phyloP scores from a whole-genome alignment of 306 rosid genomes.

The Elaeagnus macrophylla region DNA sequence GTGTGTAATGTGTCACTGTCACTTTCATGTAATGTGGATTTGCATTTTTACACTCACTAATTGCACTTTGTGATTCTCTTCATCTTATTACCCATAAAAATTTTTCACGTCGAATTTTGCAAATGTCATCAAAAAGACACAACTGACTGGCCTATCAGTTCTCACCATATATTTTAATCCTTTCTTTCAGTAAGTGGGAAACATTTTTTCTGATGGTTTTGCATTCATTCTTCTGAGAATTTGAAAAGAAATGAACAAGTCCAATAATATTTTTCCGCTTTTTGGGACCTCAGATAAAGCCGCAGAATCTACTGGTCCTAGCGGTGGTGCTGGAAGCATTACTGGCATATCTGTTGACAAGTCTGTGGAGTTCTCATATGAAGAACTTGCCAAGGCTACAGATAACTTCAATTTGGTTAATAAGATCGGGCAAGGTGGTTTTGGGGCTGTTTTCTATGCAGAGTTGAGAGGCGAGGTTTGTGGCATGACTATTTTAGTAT shows the following conservation, averaged over 20 bases:
- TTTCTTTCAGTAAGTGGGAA: not conserved
- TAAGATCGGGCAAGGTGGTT: slow-evolving; percentile 87
- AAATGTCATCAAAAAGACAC: too few relatives aligned
- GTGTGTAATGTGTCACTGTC: too few relatives aligned
- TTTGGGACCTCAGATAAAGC: slow-evolving; percentile 30
- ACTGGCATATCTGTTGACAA: slow-evolving; percentile 51
- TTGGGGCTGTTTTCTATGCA: slow-evolving; percentile 80
- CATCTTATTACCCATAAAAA: too few relatives aligned
- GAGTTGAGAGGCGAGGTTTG: slow-evolving; percentile 85
- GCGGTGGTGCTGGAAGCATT: slow-evolving; percentile 29
- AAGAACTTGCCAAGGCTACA: slow-evolving; percentile 73
- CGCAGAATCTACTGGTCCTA: slow-evolving; percentile 30
- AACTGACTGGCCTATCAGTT: too few relatives aligned
- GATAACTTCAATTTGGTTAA: slow-evolving; percentile 61
- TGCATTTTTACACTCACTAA: too few relatives aligned
- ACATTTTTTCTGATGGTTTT: not conserved
- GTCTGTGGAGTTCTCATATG: slow-evolving; percentile 63
- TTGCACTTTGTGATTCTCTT: too few relatives aligned
- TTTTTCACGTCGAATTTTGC: too few relatives aligned
- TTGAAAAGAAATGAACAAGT: not conserved
- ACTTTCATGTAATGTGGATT: too few relatives aligned
- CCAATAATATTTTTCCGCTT: slow-evolving; percentile 4
- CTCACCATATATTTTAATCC: too few relatives aligned
- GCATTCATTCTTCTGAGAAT: not conserved
- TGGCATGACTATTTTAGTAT: slow-evolving; percentile 10